A percentile compares a stretch with the other conserved stretches of the same genome.
phyloP scores from a whole-genome alignment of 2,329 filamentous ascomycete species.

The Tolypocladium endophyticum region DNA sequence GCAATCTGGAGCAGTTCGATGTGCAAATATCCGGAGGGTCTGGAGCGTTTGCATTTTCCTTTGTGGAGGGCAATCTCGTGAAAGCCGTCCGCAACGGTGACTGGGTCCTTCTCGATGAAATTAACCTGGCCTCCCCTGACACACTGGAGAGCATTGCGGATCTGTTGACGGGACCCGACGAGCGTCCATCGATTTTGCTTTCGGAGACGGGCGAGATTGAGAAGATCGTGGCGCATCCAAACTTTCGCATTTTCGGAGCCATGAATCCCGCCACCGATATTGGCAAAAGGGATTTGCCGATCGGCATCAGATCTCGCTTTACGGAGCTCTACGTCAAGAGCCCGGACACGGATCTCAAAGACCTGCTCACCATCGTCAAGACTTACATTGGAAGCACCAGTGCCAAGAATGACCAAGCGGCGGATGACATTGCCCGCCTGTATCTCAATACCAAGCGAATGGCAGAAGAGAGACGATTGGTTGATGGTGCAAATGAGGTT shows the following conservation, averaged over 20 bases:
- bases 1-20: constrained; percentile 67
- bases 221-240: constrained; percentile 75
- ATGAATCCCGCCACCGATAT: constrained; percentile 99
- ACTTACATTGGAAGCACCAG: constrained; percentile 70
- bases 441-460: constrained; percentile 82
- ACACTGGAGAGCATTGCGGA: constrained; percentile 91
- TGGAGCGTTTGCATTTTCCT: constrained; percentile 81
- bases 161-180: constrained; percentile 63
- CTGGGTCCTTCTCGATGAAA: constrained; percentile 95
- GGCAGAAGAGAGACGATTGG: constrained; percentile 71
- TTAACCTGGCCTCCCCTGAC: constrained; percentile 90
- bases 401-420: constrained; percentile 61
- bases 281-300: constrained; percentile 86
- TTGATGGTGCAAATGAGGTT: constrained; percentile 85
- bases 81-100: constrained; percentile 93
- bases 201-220: constrained; percentile 92
- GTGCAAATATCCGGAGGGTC: constrained; percentile 64
- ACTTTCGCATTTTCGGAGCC: constrained; percentile 93
- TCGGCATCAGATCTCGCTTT: constrained; percentile 81
- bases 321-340: constrained; percentile 92
- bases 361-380: constrained; percentile 78
- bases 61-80: constrained; percentile 91
- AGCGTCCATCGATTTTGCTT: constrained; percentile 71
- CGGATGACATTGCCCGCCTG: constrained; percentile 71
- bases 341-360: constrained; percentile 77